Evolutionary conservation across 306 rosid genomes (phyloP).

Genomic region (Fragaria ananassa): DNA sequence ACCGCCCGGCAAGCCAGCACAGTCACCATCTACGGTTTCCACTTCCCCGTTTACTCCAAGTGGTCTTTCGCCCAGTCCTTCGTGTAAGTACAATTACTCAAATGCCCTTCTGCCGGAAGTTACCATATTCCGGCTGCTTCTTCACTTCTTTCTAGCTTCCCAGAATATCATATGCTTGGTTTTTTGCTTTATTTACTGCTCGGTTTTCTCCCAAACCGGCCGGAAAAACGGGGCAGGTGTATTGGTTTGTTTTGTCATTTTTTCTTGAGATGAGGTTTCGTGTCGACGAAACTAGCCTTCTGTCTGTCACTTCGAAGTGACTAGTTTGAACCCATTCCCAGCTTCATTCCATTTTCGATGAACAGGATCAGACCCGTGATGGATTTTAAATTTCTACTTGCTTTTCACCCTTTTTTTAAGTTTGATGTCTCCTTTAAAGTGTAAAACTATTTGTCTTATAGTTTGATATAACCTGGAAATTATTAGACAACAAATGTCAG

Average conservation of each 20-base stretch:
- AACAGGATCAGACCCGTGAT: constrained; percentile 80
- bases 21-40: constrained; percentile 57
- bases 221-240: constrained; percentile 23
- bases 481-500: not conserved
- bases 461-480: not conserved
- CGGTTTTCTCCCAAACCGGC: constrained; percentile 24
- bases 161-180: constrained; percentile 6
- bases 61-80: constrained; percentile 78
- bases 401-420: constrained; percentile 6
- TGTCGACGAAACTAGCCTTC: constrained; percentile 22
- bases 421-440: constrained; percentile 6
- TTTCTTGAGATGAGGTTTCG: not conserved
- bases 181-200: constrained; percentile 6
- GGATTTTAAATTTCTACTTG: constrained; percentile 22
- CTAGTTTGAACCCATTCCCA: not conserved
- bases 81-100: constrained; percentile 42
- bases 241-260: constrained; percentile 26
- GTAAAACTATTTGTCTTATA: constrained; percentile 1
- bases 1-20: constrained; percentile 60
- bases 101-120: constrained; percentile 2
- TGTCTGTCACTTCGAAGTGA: constrained; percentile 9
- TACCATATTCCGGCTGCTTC: not conserved
- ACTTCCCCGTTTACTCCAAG: constrained; percentile 61
- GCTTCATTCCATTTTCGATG: constrained; percentile 35
- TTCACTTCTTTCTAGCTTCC: not conserved